Base-by-base conservation (phyloP, 768 basidiomycete species). In the Clathrus columnatus region DNA sequence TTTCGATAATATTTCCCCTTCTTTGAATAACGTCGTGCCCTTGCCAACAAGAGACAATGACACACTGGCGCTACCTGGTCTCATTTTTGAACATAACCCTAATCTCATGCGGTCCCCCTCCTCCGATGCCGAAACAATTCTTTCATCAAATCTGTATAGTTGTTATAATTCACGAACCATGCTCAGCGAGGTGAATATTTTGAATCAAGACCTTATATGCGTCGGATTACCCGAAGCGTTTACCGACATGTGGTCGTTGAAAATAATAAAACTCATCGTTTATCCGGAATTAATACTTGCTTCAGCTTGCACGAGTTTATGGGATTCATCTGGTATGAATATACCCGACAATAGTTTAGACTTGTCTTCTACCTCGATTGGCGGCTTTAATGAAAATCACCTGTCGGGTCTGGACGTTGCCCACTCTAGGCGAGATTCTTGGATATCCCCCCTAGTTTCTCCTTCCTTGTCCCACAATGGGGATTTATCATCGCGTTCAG, bases 221-320 rank as follows among this genome's bases (percentile, higher is more conserved):
- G 84, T 90, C 29, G 87, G 87, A 1, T 72, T 89, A 24, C 79
- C 80, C 41, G 82, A 85, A 61, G 82, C 84, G 59, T 72, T 74
- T 47, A 77, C 81, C 29, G 83, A 87, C 56, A 75, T 78, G 48
- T 90, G 87, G 87, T 77, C 78, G 21, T 75, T 84, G 58, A 89
- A 90, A 71, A 78, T 90, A 43, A 73, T 90, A 58, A 87, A 87
- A 68, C 75, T 88, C 14, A 75, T 90, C 36, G 85, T 86, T 5
- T 88, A 81, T 65, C 84, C 85, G 0, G 85, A 87, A 57, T 75
- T 88, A 51, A 52, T 65, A 41, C 20, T 60, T 7, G 14, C 42
- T 30, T 28, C 51, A 26, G 28, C 43, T 41, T 16, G 11, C 23
- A 20, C 36, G 11, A 23, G n/a, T 11, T 11, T n/a, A 11, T n/a